Conservation (phyloP, 2,329 filamentous ascomycete genomes). For the Pseudogymnoascus sp. region DNA sequence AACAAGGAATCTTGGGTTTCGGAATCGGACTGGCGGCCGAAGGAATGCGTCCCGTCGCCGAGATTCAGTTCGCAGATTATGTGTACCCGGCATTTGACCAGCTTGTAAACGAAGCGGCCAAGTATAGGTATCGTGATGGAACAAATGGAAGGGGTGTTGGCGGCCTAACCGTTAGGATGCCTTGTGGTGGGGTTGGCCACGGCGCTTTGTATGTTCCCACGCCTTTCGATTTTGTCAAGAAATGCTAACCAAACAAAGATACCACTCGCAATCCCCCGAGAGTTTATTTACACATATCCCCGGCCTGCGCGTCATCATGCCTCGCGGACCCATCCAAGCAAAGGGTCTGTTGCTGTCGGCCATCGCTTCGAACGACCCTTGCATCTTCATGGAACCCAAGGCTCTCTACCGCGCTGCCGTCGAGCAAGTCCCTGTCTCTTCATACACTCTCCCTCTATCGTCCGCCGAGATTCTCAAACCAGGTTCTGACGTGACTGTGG, state of each 20-base stretch:
- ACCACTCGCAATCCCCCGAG: constrained; percentile 67
- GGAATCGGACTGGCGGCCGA: constrained; percentile 83
- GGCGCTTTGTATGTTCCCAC: constrained; percentile 48
- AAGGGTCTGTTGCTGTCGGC: constrained; percentile 59
- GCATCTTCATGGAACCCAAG: constrained; percentile 70
- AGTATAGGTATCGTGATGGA: constrained; percentile 60
- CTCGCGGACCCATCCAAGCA: constrained; percentile 60
- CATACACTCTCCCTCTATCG: constrained; percentile 58
- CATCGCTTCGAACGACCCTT: constrained; percentile 58
- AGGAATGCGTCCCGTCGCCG: constrained; percentile 85
- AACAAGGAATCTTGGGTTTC: constrained; percentile 92
- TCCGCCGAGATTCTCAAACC: constrained; percentile 61
- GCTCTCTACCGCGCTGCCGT: constrained; percentile 64
- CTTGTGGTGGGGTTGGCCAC: constrained; percentile 63
- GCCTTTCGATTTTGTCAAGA: not conserved
- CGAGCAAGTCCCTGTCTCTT: constrained; percentile 61
- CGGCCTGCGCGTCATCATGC: constrained; percentile 61
- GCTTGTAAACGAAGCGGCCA: constrained; percentile 68
- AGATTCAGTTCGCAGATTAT: constrained; percentile 76
- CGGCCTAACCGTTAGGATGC: constrained; percentile 64
- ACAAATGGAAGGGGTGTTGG: constrained; percentile 48
- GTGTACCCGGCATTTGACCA: constrained; percentile 72
- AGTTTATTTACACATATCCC: constrained; percentile 64
- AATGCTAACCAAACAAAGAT: constrained; percentile 30
- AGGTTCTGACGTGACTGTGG: constrained; percentile 57